Base-by-base conservation (phyloP, 495 filamentous ascomycete species). In the Penicillium cosmopolitanum region DNA sequence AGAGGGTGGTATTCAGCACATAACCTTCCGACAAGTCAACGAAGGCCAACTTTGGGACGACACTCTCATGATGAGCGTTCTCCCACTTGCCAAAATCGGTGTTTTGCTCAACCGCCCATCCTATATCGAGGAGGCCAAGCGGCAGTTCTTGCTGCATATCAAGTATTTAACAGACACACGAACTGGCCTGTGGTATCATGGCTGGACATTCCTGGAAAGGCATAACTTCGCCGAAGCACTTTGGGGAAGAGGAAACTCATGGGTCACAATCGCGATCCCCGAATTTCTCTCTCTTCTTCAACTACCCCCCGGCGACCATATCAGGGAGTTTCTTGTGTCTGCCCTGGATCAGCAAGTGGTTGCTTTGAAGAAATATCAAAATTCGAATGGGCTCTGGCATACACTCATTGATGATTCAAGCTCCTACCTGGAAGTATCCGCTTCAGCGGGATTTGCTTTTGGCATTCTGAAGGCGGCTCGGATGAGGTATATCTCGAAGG, bases 1-100 rank as follows among this genome's bases (percentile, higher is more conserved):
- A 34, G 46, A 47, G 11, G 25, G 50, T 16, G 53, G 56, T 21
- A 59, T 53, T 12, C 56, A 59, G 6, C 56, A 59, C 18, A 59
- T 53, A 6, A 59, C 56, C 9, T 59, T 53, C 18, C 21, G 23
- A 7, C 25, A 44, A 19, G 56, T 53, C 35, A 53, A 59, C 31
- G 40, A 59, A 21, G 50, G 40, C n/a, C 50, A 59, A 33, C 38
- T 59, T 31, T 59, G 56, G 56, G 56, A 59, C 18, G 56, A 59
- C 18, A 59, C 86, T 21, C 75, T 88, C 44, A 87, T 89, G 85
- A 89, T 89, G 85, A 86, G 84, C 33, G 85, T 85, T 4, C 68
- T 89, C 64, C 86, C 86, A 5, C 74, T 88, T 5, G 85, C 85
- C 25, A 89, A 87, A 69, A 89, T 88, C 50, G 86, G 86, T 1